Evolutionary conservation across 768 basidiomycete species (phyloP).

Genomic region (Macrocybe gigantea): DNA sequence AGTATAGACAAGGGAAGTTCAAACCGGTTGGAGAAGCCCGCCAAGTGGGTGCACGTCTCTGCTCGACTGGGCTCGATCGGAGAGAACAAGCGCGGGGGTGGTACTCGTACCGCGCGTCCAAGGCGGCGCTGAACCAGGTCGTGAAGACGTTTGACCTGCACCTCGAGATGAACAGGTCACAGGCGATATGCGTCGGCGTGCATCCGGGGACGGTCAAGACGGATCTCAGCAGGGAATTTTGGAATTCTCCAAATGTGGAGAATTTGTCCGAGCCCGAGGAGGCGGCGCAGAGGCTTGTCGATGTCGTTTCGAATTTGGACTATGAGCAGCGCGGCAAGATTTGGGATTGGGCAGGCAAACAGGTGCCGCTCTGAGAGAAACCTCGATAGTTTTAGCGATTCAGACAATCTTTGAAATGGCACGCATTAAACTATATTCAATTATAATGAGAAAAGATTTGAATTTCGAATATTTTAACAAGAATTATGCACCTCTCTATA

Average conservation of each 20-base stretch:
- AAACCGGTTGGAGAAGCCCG: constrained; percentile 17
- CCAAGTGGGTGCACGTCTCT: constrained; percentile 57
- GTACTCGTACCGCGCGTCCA: constrained; percentile 59
- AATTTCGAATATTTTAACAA: too few species aligned
- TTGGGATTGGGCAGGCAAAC: constrained; percentile 55
- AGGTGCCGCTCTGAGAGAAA: constrained; percentile 31
- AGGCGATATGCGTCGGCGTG: constrained; percentile 48
- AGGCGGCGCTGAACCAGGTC: constrained; percentile 60
- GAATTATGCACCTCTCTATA: too few species aligned
- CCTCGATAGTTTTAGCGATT: too few species aligned
- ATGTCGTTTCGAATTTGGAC: constrained; percentile 37
- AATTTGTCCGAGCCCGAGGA: constrained; percentile 45
- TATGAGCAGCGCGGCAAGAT: constrained; percentile 39
- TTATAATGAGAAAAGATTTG: too few species aligned
- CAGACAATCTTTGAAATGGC: too few species aligned
- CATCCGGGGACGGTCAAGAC: constrained; percentile 62
- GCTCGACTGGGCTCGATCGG: constrained; percentile 55
- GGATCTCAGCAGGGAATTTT: constrained; percentile 49
- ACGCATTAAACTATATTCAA: too few species aligned
- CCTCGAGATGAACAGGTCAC: constrained; percentile 37
- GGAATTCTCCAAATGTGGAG: constrained; percentile 31
- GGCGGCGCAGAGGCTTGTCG: constrained; percentile 38
- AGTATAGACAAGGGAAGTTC: constrained; percentile 1
- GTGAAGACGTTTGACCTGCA: constrained; percentile 55
- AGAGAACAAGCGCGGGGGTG: constrained; percentile 56